Conservation (phyloP, 768 basidiomycete genomes). For the Lactarius quietus region DNA sequence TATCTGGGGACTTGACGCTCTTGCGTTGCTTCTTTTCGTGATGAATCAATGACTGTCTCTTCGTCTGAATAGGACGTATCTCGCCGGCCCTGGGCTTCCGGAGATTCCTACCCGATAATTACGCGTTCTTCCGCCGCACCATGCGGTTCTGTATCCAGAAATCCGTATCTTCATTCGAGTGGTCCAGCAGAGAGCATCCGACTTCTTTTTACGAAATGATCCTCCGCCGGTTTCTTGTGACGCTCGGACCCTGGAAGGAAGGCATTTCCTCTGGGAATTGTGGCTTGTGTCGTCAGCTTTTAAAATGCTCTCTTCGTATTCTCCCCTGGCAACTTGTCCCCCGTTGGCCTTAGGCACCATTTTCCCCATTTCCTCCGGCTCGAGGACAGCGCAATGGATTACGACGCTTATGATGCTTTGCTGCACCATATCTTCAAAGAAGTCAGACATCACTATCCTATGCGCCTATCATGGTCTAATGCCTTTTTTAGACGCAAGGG, state of each 20-base stretch:
- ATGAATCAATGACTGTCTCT: background rate
- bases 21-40: conserved; percentile 3
- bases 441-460: conserved; percentile 36
- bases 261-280: background rate
- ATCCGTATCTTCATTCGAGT: background rate
- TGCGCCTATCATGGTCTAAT: conserved; percentile 15
- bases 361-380: conserved; percentile 14
- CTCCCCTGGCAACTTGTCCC: conserved; percentile 22
- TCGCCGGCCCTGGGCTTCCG: background rate
- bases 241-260: background rate
- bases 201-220: conserved; percentile 2
- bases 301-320: conserved; percentile 12
- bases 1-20: conserved; percentile 1
- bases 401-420: conserved; percentile 76
- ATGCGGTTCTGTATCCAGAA: background rate
- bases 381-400: conserved; percentile 50
- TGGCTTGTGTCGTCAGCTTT: background rate
- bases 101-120: conserved; percentile 3
- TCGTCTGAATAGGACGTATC: background rate
- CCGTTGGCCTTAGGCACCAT: conserved; percentile 17
- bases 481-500: conserved; percentile 60
- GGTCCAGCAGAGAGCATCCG: background rate
- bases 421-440: conserved; percentile 77
- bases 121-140: conserved; percentile 11
- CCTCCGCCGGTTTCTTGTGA: background rate